Conservation (phyloP, 176 grass and related monocot species). For the Saccharum officinarum region DNA sequence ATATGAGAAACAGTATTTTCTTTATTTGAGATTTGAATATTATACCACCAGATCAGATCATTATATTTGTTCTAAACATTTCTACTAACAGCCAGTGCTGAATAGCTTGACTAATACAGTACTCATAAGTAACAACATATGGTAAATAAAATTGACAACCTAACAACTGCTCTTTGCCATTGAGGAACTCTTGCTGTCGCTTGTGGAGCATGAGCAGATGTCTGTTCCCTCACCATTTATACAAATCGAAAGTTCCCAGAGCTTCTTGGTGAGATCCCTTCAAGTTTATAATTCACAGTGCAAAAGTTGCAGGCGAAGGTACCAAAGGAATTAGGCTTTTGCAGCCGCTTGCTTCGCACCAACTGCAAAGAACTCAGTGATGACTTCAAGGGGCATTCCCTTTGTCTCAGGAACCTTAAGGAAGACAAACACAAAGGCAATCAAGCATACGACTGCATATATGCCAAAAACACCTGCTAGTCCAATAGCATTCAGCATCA, state of each 20-base stretch:
- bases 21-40: slow-evolving; percentile 33
- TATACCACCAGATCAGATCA: slow-evolving; percentile 26
- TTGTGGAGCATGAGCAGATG: not conserved
- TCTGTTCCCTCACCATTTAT: slow-evolving; percentile 8
- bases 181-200: slow-evolving; percentile 17
- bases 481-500: slow-evolving; percentile 79
- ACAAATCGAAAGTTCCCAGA: not conserved
- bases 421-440: slow-evolving; percentile 77
- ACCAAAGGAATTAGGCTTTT: slow-evolving; percentile 40
- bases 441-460: slow-evolving; percentile 66
- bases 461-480: slow-evolving; percentile 86
- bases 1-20: slow-evolving; percentile 22
- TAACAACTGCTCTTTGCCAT: slow-evolving; percentile 12
- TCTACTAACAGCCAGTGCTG: slow-evolving; percentile 17
- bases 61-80: slow-evolving; percentile 32
- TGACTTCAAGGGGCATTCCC: slow-evolving; percentile 93
- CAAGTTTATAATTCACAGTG: slow-evolving; percentile 4
- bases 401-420: slow-evolving; percentile 90
- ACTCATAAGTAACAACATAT: slow-evolving; percentile 11
- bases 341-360: slow-evolving; percentile 49
- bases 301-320: slow-evolving; percentile 12
- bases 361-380: slow-evolving; percentile 80
- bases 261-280: not conserved
- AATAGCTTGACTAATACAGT: slow-evolving; percentile 30
- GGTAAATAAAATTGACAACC: slow-evolving; percentile 23